phyloP scores from a whole-genome alignment of 2,329 filamentous ascomycete genomes.

The Coniochaeta ligniaria region DNA sequence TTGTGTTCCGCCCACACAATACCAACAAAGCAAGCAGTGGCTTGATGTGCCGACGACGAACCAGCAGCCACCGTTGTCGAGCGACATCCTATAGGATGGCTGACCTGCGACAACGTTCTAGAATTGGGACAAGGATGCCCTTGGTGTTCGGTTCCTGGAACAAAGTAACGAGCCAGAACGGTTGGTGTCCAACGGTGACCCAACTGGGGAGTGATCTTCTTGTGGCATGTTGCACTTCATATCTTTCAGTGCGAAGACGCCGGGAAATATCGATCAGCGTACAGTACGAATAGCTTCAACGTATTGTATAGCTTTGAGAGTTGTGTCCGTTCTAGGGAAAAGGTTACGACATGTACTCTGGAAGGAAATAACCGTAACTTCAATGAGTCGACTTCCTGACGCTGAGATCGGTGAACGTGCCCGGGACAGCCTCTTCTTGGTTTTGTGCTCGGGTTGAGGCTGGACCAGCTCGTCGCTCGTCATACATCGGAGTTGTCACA shows the following conservation, averaged over 20 bases:
- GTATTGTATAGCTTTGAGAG: not conserved
- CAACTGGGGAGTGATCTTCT: not conserved
- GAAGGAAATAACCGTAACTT: not conserved
- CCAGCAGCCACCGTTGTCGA: not conserved
- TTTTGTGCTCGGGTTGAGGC: not conserved
- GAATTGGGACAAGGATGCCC: not conserved
- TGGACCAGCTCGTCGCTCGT: not conserved
- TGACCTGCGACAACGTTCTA: not conserved
- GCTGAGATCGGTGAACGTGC: not conserved
- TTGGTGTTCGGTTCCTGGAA: too few species aligned
- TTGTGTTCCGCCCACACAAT: not conserved
- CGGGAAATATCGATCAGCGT: not conserved
- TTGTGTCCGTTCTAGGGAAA: not conserved
- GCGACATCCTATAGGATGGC: not conserved
- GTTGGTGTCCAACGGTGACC: not conserved
- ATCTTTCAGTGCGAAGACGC: not conserved
- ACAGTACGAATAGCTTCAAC: too few species aligned
- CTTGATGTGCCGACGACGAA: not conserved
- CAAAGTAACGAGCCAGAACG: not conserved
- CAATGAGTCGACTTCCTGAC: not conserved
- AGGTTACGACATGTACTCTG: not conserved
- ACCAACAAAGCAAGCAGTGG: not conserved
- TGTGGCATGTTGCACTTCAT: not conserved
- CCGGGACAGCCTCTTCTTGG: too few species aligned
- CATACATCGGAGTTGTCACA: too few species aligned